Evolutionary conservation across 192 early-diverging fungal genomes (phyloP).

Genomic region (Rhizophagus prolifer): DNA sequence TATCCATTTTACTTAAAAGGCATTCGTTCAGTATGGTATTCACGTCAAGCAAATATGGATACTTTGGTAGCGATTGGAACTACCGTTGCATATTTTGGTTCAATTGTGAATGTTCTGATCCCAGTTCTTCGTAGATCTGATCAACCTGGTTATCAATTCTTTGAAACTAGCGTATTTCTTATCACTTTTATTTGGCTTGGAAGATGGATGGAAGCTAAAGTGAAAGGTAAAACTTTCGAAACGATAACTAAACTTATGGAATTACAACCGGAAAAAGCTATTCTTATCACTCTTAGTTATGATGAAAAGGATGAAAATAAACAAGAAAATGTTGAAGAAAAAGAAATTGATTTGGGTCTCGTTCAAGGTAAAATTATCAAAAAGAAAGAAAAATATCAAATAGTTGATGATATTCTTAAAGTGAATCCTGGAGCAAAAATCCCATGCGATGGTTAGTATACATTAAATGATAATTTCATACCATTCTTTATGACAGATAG

Average conservation of each 20-base stretch:
- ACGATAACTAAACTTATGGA: constrained; percentile 74
- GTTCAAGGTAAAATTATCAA: constrained; percentile 55
- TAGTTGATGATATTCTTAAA: constrained; percentile 74
- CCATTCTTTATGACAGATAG: background rate
- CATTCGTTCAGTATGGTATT: constrained; percentile 58
- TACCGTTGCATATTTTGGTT: constrained; percentile 65
- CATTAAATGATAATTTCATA: background rate
- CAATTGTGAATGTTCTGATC: constrained; percentile 25
- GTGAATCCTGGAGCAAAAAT: constrained; percentile 67
- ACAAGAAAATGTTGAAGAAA: constrained; percentile 41
- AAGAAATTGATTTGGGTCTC: constrained; percentile 45
- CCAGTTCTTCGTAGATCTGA: constrained; percentile 19
- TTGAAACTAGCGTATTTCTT: constrained; percentile 76
- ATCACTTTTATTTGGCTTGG: constrained; percentile 82
- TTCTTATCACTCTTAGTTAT: constrained; percentile 44
- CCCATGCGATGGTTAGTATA: constrained; percentile 68
- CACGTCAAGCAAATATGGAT: constrained; percentile 77
- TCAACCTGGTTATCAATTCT: constrained; percentile 52
- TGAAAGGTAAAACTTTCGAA: constrained; percentile 76
- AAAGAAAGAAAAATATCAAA: too few species aligned
- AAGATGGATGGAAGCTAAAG: constrained; percentile 76
- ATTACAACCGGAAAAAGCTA: constrained; percentile 73
- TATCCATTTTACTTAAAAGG: constrained; percentile 67
- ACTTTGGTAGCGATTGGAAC: constrained; percentile 75
- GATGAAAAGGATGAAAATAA: constrained; percentile 27